Evolutionary conservation across 805 yeast species (phyloP), one percentile per base, ranked within the genome.

Genomic region (Yamadazyma ubonensis): DNA sequence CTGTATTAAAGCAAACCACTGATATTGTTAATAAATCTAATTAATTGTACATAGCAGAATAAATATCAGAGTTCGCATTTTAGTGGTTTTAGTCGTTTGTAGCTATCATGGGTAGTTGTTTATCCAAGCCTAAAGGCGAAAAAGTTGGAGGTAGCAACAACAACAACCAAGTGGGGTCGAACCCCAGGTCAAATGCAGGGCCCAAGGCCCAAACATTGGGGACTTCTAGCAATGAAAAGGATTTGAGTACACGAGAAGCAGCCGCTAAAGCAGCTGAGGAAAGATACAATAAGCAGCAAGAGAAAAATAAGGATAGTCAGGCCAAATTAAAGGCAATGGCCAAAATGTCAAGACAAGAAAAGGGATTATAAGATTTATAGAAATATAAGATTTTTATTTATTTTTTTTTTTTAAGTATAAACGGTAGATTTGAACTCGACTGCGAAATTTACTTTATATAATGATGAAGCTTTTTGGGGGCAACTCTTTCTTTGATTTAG

Each of bases 241-340:
- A 21, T 20, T 9, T 11, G 17, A 31, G 33, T 15, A 49, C 62
- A 14, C 52, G 48, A 34, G 61, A 52, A 15, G 71, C 71, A 2
- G 69, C 60, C 2, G 73, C 71, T 4, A 48, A 44, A 29, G 75
- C 75, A 5, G 73, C 73, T 2, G 67, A 68, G 38, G 53, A 47
- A 25, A 45, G 75, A 32, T 60, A 44, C 43, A 45, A 55, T 21
- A 54, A 51, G 31, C 60, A 56, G 18, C 63, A 64, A 38, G 56
- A 55, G 18, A 49, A 60, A 33, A 19, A 44, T 16, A 48, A 51
- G 38, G 51, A 52, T 14, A 64, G 71, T 38, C 50, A 52, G 42
- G 59, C 50, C 2, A 58, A 58, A 47, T 45, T 69, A 28, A 51
- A 58, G 50, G 52, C 58, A 12, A 55, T 63, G 66, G 46, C 53